Base-by-base conservation (phyloP, 768 basidiomycete species). In the Lyophyllum semitale region DNA sequence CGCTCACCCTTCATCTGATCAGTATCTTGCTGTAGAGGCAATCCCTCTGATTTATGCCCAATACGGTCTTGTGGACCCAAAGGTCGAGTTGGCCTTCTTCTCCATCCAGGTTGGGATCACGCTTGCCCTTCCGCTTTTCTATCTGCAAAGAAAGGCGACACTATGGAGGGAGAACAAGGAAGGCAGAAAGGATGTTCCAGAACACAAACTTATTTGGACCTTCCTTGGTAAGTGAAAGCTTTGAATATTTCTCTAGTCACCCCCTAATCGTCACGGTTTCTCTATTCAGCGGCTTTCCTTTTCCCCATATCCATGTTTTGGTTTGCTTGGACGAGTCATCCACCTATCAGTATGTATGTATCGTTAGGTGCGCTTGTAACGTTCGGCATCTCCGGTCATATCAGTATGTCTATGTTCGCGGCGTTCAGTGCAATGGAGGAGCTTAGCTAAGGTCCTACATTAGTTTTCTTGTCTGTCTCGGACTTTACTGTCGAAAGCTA, bases 401-500 rank as follows among this genome's bases (percentile, higher is more conserved):
- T 64, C 32, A 57, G 63, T 62, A 48, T 33, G 58, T 53, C 18
- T 23, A 20, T 15, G 8, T 15, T 38, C 13, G 12, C 11, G 8
- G 11, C 13, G 6, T 35, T 9, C n/a, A 38, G 37, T n/a, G 37
- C 4, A n/a, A 38, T 38, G 37, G 37, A 38, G n/a, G n/a, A n/a
- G n/a, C 33, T 8, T 11, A 2, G 13, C 4, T 29, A 12, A 18
- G 12, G 51, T 26, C 33, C 42, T 18, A n/a, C n/a, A 37, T 27
- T 15, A 64, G 63, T 64, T 17, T 64, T 64, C 18, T 23, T 64
- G 40, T 57, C 63, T 4, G 61, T 64, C 13, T 62, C 57, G 3
- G 63, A 64, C 52, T 64, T 59, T n/a, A 64, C 63, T 4, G 61
- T 64, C 3, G 61, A 64, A 35, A 64, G 63, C 46, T 64, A 64